These are phyloP conservation scores for Blepharisma stoltei DNA, from an alignment of 73 alveolate genomes.

Conservation along the genomic window DNA sequence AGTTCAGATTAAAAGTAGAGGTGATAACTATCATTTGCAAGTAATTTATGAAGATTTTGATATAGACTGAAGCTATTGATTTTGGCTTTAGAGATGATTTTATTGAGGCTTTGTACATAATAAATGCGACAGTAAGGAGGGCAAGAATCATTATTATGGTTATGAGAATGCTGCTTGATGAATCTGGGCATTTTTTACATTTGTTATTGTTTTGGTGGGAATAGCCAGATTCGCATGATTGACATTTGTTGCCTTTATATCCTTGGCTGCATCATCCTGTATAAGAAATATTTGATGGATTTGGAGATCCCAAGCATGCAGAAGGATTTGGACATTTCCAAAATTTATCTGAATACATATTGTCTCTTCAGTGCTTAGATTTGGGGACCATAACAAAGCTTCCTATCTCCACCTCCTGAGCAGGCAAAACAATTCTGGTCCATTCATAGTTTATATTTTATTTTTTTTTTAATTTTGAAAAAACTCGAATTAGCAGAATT, in stretches of 20 bases:
- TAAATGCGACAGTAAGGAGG: neutral
- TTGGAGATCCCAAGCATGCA: slow-evolving; percentile 54
- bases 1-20: slow-evolving; percentile 53
- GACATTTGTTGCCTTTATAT: neutral
- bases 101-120: neutral
- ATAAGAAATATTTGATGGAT: slow-evolving; percentile 29
- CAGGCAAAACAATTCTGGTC: too few relatives aligned
- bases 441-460: too few relatives aligned
- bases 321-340: slow-evolving; percentile 37
- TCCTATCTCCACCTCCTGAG: too few relatives aligned
- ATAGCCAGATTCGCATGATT: slow-evolving; percentile 11
- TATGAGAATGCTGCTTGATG: neutral
- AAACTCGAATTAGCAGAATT: too few relatives aligned
- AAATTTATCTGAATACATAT: slow-evolving; percentile 31
- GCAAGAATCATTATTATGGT: neutral
- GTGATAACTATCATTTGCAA: slow-evolving; percentile 46
- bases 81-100: slow-evolving; percentile 5
- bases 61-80: slow-evolving; percentile 36
- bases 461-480: too few relatives aligned
- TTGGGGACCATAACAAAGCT: slow-evolving; percentile 16
- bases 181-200: slow-evolving; percentile 2
- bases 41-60: slow-evolving; percentile 58
- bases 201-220: neutral
- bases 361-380: neutral
- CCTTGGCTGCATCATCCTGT: slow-evolving; percentile 44